Base-by-base conservation (phyloP, 495 filamentous ascomycete species). In the Patellaria atrata region DNA sequence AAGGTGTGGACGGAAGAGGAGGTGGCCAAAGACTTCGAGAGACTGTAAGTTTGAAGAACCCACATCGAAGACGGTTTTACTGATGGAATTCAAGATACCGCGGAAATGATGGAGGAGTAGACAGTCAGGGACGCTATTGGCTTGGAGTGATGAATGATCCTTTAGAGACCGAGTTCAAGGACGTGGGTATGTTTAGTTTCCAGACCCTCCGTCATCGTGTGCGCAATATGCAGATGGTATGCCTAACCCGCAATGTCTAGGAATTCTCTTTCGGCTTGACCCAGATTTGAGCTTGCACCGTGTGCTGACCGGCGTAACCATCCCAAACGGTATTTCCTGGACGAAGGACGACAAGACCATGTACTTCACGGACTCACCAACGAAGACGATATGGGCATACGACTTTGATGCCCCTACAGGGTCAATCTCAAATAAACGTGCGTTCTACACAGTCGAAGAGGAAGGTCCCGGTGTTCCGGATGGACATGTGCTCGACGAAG, bases 121-220 rank as follows among this genome's bases (percentile, higher is more conserved):
- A 93, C 51, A 75, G 73, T 26, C 62, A 75, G 35, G 86, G 85
- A 32, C 64, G 85, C 27, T 87, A 86, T 56, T 93, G 84, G 82
- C 67, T 81, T 6, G 81, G 83, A n/a, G 67, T 72, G 23, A 92
- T 94, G 83, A 86, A 81, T 44, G 85, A 93, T 28, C 53, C 51
- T 15, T 28, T 45, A 13, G 43, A 43, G 4, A 28, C 32, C 8
- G 37, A 56, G 8, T 25, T 47, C 15, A 49, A 36, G 14, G 50
- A 59, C 35, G 59, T 58, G 54, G 57, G 51, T 45, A 44, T 9
- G 29, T 31, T 11, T 30, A 18, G 26, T 33, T 35, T 37, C 29
- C 10, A 8, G 7, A 38, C 37, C 23, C 38, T 5, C 32, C 32
- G 43, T 47, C 67, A 71, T 52, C 59, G 59, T 30, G 44, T 65